These are phyloP conservation scores for Marasmius oreades DNA, from an alignment of 1,284 basidiomycete species.

Conservation along the genomic window DNA sequence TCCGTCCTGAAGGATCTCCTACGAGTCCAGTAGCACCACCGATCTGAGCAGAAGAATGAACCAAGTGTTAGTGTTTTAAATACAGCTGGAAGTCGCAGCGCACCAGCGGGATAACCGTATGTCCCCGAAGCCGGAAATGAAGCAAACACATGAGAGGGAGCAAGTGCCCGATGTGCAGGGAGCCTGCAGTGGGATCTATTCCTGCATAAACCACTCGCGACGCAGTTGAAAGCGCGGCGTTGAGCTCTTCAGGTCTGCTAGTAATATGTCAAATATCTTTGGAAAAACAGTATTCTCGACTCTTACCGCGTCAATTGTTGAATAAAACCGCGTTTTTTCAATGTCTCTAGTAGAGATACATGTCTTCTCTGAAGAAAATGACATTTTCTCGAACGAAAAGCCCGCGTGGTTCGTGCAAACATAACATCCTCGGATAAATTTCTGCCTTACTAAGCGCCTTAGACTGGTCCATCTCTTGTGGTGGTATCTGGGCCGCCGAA, in stretches of 20 bases:
- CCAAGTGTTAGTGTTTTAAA: background rate
- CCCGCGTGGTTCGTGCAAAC: background rate
- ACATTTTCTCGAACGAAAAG: background rate
- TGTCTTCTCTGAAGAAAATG: background rate
- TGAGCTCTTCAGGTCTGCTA: constrained; percentile 35
- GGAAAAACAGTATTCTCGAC: constrained; percentile 6
- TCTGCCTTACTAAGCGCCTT: background rate
- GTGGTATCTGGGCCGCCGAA: no score
- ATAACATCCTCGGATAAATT: background rate
- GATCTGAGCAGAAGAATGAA: constrained; percentile 54
- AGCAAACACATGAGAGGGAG: constrained; percentile 84
- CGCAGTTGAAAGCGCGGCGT: constrained; percentile 27
- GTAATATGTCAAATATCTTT: constrained; percentile 4
- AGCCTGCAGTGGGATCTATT: constrained; percentile 88
- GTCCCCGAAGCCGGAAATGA: constrained; percentile 84
- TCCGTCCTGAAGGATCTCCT: constrained; percentile 92
- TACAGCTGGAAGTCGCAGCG: constrained; percentile 22
- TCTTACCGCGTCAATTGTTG: constrained; percentile 41
- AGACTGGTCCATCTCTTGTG: no score
- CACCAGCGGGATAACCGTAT: constrained; percentile 80
- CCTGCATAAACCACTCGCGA: constrained; percentile 79
- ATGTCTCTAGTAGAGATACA: constrained; percentile 33
- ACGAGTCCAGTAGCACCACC: constrained; percentile 96
- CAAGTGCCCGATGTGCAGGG: constrained; percentile 93
- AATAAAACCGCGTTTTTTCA: constrained; percentile 42